Evolutionary conservation across 2,329 filamentous ascomycete species (phyloP).

Genomic region (Metarhizium humberi): DNA sequence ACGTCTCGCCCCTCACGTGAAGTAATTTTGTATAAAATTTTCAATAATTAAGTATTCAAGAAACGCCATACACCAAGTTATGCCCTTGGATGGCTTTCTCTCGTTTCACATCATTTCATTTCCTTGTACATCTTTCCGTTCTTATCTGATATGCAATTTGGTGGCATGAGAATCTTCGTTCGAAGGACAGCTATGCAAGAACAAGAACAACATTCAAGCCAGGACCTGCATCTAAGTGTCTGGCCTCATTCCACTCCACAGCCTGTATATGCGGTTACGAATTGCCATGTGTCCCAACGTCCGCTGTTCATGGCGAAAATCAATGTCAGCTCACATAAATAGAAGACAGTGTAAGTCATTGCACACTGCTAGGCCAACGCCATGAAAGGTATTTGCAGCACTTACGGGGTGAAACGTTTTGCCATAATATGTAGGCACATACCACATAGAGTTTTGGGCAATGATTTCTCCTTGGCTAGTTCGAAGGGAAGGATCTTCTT

Average conservation of each 20-base stretch:
- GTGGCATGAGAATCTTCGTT: not conserved
- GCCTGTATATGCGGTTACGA: slow-evolving; percentile 14
- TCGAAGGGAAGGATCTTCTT: slow-evolving; percentile 24
- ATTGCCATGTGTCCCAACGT: slow-evolving; percentile 29
- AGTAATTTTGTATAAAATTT: no score
- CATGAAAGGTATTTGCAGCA: not conserved
- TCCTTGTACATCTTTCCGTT: not conserved
- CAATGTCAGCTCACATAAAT: not conserved
- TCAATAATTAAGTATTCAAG: no score
- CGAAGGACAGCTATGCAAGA: not conserved
- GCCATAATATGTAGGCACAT: slow-evolving; percentile 36
- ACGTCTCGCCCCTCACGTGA: no score
- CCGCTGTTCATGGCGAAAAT: slow-evolving; percentile 13
- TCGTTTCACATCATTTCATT: no score
- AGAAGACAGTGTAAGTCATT: not conserved
- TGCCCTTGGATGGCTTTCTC: no score
- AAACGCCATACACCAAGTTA: no score
- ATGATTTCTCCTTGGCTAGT: slow-evolving; percentile 16
- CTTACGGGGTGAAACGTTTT: slow-evolving; percentile 35
- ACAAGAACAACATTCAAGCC: not conserved
- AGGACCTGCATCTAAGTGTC: not conserved
- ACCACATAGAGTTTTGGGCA: slow-evolving; percentile 31
- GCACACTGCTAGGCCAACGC: not conserved
- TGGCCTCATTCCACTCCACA: slow-evolving; percentile 8
- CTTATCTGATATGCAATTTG: not conserved